A percentile compares a stretch with the other conserved stretches of the same genome.
Evolutionary conservation across 75 land plant genomes (phyloP).

Genomic region (Cryptomeria japonica): DNA sequence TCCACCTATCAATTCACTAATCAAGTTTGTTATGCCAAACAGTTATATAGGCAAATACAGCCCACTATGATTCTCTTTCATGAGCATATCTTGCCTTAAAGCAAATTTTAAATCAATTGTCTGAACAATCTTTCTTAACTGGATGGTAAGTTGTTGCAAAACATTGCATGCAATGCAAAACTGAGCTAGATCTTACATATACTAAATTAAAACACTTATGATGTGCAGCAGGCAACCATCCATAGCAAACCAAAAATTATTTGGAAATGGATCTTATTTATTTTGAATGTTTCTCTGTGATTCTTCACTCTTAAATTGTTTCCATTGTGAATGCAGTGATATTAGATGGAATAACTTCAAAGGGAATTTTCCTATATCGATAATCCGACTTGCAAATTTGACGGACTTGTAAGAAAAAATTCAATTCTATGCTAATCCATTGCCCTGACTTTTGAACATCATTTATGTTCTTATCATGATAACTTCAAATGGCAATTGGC

Average conservation of each 20-base stretch:
- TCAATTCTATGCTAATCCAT: background rate
- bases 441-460: background rate
- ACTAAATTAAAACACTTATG: background rate
- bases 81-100: background rate
- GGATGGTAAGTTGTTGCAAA: background rate
- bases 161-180: background rate
- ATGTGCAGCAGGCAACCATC: background rate
- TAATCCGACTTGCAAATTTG: background rate
- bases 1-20: background rate
- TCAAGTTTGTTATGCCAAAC: background rate
- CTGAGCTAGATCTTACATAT: background rate
- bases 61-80: background rate
- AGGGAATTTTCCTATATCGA: background rate
- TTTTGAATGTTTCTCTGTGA: background rate
- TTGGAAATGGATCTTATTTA: background rate
- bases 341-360: background rate
- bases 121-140: background rate
- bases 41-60: background rate
- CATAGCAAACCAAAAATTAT: background rate
- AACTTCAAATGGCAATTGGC: background rate
- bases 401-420: background rate
- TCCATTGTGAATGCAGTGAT: constrained; percentile 1
- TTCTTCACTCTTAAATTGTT: background rate
- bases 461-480: background rate
- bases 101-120: background rate